Evolutionary conservation across 192 early-diverging fungal species (phyloP).

Genomic region (Mortierella hygrophila): DNA sequence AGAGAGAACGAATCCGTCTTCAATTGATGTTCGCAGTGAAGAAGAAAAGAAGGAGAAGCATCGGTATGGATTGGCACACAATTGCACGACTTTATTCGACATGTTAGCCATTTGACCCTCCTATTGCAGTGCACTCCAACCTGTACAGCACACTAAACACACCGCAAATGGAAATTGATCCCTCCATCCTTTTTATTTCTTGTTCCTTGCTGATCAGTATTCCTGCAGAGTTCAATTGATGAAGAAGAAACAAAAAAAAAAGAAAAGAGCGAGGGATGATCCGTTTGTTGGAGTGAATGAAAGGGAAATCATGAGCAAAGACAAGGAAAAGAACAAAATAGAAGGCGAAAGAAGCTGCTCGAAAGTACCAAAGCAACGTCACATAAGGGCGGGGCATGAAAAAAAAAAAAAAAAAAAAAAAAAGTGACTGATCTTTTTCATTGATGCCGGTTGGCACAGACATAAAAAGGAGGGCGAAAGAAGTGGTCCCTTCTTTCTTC

Average conservation of each 20-base stretch:
- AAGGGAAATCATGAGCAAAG: neutral
- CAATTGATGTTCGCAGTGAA: too few relatives aligned
- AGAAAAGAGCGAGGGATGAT: neutral
- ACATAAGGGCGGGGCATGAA: neutral
- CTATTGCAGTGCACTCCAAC: too few relatives aligned
- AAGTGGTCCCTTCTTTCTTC: neutral
- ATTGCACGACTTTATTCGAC: too few relatives aligned
- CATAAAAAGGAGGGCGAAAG: neutral
- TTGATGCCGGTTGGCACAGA: neutral
- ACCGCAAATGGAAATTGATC: too few relatives aligned
- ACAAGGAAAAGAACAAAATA: neutral
- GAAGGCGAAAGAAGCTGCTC: neutral
- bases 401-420: neutral
- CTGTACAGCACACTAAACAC: too few relatives aligned
- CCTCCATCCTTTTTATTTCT: too few relatives aligned
- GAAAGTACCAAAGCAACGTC: neutral
- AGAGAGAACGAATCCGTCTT: too few relatives aligned
- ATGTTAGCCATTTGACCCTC: too few relatives aligned
- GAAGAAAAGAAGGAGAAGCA: too few relatives aligned
- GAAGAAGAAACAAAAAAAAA: neutral
- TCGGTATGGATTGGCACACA: too few relatives aligned
- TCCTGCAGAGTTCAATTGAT: neutral
- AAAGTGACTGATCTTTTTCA: neutral
- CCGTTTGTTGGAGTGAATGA: neutral
- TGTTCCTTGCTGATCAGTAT: neutral